These are phyloP conservation scores for Cruciata laevipes DNA, from an alignment of 257 asterid species.

Conservation along the genomic window DNA sequence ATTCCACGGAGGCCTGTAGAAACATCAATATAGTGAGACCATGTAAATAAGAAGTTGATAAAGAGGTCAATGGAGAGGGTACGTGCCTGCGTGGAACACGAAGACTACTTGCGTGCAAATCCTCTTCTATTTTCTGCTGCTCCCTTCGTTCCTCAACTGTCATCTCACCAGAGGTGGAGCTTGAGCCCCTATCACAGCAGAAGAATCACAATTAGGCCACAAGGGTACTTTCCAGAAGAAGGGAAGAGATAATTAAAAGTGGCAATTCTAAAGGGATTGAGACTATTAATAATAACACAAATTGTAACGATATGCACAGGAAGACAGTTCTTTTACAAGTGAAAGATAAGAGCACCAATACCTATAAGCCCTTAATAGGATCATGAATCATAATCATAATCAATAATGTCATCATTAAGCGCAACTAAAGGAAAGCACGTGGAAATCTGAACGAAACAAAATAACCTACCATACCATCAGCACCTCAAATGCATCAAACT, in stretches of 20 bases:
- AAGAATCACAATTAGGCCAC: not conserved
- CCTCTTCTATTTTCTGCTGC: slow-evolving; percentile 84
- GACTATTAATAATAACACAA: not conserved
- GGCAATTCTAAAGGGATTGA: not conserved
- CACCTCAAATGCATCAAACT: too few species aligned
- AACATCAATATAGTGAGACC: slow-evolving; percentile 15
- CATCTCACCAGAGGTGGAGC: slow-evolving; percentile 45
- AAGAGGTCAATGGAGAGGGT: not conserved
- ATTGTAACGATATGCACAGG: not conserved
- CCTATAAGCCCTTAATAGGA: not conserved
- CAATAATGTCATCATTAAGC: too few species aligned
- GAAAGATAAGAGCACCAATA: not conserved
- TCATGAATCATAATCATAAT: not conserved
- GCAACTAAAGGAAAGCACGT: too few species aligned
- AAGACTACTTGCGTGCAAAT: slow-evolving; percentile 85
- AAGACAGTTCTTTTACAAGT: not conserved
- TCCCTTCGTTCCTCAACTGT: slow-evolving; percentile 52
- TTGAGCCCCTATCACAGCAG: slow-evolving; percentile 52
- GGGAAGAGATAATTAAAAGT: not conserved
- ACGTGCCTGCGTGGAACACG: slow-evolving; percentile 87
- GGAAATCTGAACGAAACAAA: too few species aligned
- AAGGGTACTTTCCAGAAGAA: not conserved
- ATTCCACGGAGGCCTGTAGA: slow-evolving; percentile 88
- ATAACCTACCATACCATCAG: too few species aligned
- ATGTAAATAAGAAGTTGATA: slow-evolving; percentile 8